phyloP scores from a whole-genome alignment of 805 yeast genomes.

The Yamadazyma endophytica region DNA sequence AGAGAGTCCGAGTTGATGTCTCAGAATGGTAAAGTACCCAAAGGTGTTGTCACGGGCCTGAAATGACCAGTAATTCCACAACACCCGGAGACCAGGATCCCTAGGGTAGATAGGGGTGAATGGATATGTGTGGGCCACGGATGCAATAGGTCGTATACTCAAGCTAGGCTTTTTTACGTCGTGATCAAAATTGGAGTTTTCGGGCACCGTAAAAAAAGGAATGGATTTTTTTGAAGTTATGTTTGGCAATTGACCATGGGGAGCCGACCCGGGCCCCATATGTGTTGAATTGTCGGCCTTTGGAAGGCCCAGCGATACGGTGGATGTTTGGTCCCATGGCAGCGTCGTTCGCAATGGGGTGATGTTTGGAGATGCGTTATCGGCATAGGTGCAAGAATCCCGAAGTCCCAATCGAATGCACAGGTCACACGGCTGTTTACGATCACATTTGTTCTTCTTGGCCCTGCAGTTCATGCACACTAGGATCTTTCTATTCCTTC shows the following conservation, averaged over 20 bases:
- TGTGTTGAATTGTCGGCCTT: background rate
- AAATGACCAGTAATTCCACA: slow-evolving; percentile 9
- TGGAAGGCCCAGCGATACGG: background rate
- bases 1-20: slow-evolving; percentile 4
- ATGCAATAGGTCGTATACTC: background rate
- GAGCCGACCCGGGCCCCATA: background rate
- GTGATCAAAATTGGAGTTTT: background rate
- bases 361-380: background rate
- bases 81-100: slow-evolving; percentile 6
- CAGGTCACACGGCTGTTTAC: slow-evolving; percentile 13
- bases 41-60: slow-evolving; percentile 4
- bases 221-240: no score
- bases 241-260: background rate
- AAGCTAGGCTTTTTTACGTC: background rate
- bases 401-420: slow-evolving; percentile 9
- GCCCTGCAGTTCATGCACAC: slow-evolving; percentile 14
- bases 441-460: slow-evolving; percentile 16
- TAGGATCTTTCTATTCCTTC: slow-evolving; percentile 14
- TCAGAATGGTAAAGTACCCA: slow-evolving; percentile 4
- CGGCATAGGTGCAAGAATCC: slow-evolving; percentile 3
- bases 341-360: background rate
- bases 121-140: slow-evolving; percentile 4
- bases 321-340: background rate
- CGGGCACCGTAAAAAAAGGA: no score
- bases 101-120: slow-evolving; percentile 5